Conservation (phyloP, 495 filamentous ascomycete genomes). For the Achaetomiella virescens region DNA sequence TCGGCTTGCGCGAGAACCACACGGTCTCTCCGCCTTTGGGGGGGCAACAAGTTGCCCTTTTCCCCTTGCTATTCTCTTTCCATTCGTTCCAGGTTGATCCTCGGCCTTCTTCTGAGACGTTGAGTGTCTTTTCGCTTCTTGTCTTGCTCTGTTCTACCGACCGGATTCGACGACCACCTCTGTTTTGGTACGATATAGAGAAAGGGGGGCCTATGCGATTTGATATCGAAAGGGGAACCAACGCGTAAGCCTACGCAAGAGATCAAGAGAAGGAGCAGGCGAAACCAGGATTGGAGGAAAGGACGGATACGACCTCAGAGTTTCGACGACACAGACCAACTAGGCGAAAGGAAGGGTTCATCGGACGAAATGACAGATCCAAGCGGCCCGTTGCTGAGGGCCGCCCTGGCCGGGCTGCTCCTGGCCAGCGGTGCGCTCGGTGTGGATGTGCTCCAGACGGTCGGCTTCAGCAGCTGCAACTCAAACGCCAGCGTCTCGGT, state of each 20-base stretch:
- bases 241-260: background rate
- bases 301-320: too few relatives aligned
- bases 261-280: background rate
- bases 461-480: conserved; percentile 71
- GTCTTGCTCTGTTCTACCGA: conserved; percentile 17
- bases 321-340: background rate
- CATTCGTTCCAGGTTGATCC: conserved; percentile 50
- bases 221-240: background rate
- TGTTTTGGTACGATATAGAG: background rate
- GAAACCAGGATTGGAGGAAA: too few relatives aligned
- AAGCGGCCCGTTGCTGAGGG: conserved; percentile 28
- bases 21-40: conserved; percentile 9
- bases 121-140: conserved; percentile 26
- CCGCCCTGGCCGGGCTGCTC: conserved; percentile 31
- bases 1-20: conserved; percentile 6
- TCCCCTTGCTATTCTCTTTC: conserved; percentile 30
- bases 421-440: conserved; percentile 42
- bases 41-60: conserved; percentile 21
- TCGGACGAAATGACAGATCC: conserved; percentile 11
- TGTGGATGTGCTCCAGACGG: conserved; percentile 69
- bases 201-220: background rate
- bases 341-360: background rate
- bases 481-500: conserved; percentile 61
- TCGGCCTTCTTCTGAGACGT: conserved; percentile 32
- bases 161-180: conserved; percentile 26